Conservation (phyloP, 140 eudicot genomes). For the Bidens hawaiensis region DNA sequence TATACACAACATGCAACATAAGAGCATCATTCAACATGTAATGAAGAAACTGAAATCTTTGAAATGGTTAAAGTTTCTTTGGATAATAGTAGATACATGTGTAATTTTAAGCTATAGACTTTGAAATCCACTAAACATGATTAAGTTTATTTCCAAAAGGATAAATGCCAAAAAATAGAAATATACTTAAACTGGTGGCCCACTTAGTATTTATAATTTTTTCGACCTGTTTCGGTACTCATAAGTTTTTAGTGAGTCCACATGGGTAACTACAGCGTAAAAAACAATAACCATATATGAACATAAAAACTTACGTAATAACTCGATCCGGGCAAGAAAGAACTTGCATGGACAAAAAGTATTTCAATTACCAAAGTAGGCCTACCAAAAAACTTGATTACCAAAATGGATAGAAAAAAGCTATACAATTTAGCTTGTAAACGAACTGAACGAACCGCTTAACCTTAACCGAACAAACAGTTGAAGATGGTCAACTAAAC, state of each 20-base stretch:
- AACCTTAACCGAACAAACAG: too few relatives aligned
- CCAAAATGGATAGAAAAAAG: background rate
- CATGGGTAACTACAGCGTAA: background rate
- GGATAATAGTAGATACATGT: background rate
- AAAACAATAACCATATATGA: background rate
- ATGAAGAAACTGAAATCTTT: background rate
- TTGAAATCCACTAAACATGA: conserved; percentile 1
- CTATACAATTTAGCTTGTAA: too few relatives aligned
- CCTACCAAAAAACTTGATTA: background rate
- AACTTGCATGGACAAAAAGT: background rate
- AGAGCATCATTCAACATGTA: conserved; percentile 14
- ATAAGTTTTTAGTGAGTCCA: background rate
- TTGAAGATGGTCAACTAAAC: too few relatives aligned
- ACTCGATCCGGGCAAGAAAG: background rate
- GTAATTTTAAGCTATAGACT: too few relatives aligned
- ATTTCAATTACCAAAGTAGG: background rate
- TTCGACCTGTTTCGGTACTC: background rate
- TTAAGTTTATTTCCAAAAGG: background rate
- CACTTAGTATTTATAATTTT: background rate
- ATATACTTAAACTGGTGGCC: background rate
- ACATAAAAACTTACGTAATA: background rate
- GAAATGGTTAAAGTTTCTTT: background rate
- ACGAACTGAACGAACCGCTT: too few relatives aligned
- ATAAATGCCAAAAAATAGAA: background rate
- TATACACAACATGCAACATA: conserved; percentile 18